A percentile compares a stretch with the other conserved stretches of the same genome.
These are phyloP conservation scores for Fusarium proliferatum DNA, from an alignment of 2,329 filamentous ascomycete genomes.

Conservation along the genomic window DNA sequence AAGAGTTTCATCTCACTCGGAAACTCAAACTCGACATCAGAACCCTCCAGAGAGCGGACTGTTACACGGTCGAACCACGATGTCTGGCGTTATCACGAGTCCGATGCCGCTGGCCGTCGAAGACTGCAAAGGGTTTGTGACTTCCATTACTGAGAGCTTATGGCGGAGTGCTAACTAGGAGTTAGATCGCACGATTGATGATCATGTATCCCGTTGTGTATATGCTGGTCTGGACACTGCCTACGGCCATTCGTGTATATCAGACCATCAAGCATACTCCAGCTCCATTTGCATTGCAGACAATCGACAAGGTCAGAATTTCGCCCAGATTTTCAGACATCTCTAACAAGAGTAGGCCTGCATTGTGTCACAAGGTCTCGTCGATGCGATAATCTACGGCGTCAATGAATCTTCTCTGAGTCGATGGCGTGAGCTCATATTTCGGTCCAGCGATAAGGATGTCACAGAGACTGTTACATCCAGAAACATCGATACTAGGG, in stretches of 20 bases:
- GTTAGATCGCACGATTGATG: neutral
- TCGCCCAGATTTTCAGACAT: accelerated
- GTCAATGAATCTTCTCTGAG: neutral
- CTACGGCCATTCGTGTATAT: neutral
- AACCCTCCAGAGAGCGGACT: neutral
- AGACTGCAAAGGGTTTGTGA: neutral
- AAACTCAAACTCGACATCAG: neutral
- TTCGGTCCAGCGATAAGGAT: neutral
- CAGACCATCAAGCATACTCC: neutral
- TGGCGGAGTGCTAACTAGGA: accelerated
- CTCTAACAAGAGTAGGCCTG: neutral
- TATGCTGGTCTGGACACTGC: neutral
- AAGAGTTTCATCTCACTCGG: neutral
- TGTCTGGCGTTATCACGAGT: neutral
- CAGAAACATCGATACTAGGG: neutral
- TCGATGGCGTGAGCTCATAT: neutral
- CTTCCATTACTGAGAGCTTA: accelerated
- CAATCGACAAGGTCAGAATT: neutral
- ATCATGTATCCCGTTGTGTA: neutral
- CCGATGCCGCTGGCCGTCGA: neutral
- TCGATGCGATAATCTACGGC: neutral
- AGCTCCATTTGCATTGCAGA: neutral
- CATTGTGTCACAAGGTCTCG: neutral
- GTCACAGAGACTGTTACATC: neutral
- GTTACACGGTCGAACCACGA: neutral